These are phyloP conservation scores for Aspergillus sp. DNA, from an alignment of 2,329 filamentous ascomycete species.

Conservation along the genomic window DNA sequence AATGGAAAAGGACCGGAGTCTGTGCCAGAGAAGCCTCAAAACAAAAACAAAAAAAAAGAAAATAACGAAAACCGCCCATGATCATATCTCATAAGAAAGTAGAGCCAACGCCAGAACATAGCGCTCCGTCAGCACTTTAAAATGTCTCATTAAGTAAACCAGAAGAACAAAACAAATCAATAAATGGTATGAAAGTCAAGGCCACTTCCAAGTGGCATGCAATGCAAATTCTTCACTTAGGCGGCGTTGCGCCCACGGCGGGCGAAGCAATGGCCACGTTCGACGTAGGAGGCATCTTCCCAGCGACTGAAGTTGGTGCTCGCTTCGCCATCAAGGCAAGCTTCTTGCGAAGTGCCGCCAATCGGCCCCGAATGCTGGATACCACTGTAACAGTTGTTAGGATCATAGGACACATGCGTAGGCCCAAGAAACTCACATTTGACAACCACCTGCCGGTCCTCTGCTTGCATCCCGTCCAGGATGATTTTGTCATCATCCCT, in stretches of 20 bases:
- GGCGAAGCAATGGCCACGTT: conserved; percentile 26
- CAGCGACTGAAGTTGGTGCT: conserved; percentile 31
- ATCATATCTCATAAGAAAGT: neutral
- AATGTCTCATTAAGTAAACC: neutral
- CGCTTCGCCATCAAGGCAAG: conserved; percentile 43
- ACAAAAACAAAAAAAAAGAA: too few species aligned
- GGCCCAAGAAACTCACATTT: conserved; percentile 38
- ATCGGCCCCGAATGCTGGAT: conserved; percentile 43
- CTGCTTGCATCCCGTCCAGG: conserved; percentile 39
- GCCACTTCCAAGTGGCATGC: neutral
- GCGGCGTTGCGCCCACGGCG: conserved; percentile 27
- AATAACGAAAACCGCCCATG: neutral
- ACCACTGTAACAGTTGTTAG: conserved; percentile 31
- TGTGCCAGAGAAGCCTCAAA: neutral
- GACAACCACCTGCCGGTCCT: conserved; percentile 44
- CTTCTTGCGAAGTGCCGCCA: conserved; percentile 44
- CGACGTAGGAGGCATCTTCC: conserved; percentile 23
- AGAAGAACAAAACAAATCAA: too few species aligned
- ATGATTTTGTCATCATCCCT: conserved; percentile 19
- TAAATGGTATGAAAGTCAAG: too few species aligned
- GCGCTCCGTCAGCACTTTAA: neutral
- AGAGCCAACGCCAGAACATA: neutral
- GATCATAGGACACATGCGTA: neutral
- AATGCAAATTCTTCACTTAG: conserved; percentile 18
- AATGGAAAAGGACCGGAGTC: neutral